Base-by-base conservation (phyloP, 768 basidiomycete genomes). In the Cyathus striatus region DNA sequence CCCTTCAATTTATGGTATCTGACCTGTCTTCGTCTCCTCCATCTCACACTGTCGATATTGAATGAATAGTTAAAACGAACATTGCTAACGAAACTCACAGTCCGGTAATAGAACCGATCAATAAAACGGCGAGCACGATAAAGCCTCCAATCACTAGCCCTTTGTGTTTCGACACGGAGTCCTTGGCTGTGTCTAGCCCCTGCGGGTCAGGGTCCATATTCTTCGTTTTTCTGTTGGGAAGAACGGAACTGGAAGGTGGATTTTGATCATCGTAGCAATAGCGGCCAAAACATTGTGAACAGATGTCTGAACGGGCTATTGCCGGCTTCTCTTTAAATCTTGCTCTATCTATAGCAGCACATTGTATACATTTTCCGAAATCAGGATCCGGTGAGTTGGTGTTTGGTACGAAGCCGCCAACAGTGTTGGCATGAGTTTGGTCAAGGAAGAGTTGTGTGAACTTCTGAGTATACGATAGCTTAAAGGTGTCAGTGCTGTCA, bases 241-340 rank as follows among this genome's bases (percentile, higher is more conserved):
- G 24, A 17, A 13, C 21, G 26, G 43, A 41, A 14, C 38, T 40
- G 18, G 44, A 49, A 14, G 51, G 49, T 21, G 49, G 49, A 27
- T 49, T 47, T 23, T 39, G 42, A 10, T 57, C 59, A 35, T 67
- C 52, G 30, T 60, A 67, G 32, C 65, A 65, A 32, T 65, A 65
- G 46, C 57, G 65, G 14, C 39, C 33, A 41, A 52, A 67, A 33
- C 65, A 65, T 23, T 62, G 59, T 44, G 54, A 56, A 18, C 42
- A 45, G 39, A 58, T 3, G 23, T 47, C 38, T 7, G 64, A 65
- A n/a, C 64, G 59, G 4, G 38, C 23, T 3, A 35, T 48, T 1
- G 44, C 2, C 1, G 59, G 45, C 6, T 41, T 40, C 14, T 52
- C 42, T 18, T 51, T 50, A 33, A 60, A 44, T n/a, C 64, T 57